Base-by-base conservation (phyloP, 257 asterid species). In the Salvia hispanica region DNA sequence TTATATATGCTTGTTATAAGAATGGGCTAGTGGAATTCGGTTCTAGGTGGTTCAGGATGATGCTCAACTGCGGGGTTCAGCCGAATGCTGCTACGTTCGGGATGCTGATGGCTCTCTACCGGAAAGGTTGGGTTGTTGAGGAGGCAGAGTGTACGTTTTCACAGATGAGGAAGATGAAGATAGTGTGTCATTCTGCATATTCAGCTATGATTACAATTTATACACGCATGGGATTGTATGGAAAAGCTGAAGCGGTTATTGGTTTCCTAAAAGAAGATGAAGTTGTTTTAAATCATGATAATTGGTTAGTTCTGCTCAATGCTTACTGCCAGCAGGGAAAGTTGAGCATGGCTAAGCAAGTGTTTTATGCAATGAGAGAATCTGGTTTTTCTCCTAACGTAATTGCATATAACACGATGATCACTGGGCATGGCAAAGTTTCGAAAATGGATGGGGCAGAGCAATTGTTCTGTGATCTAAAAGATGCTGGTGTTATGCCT, bases 61-160 rank as follows among this genome's bases (percentile, higher is more conserved):
- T 92, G 98, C 78, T 88, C 86, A 87, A 86, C 52, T 74, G 75
- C 21, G 67, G 73, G 59, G 85, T 89, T 72, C 74, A 67, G 76
- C 98, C 98, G 39, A 90, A 84, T 65, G 78, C 82, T 59, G 97
- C 98, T 13, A 90, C 96, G 54, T 88, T 89, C 66, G 98, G 98
- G 50, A 90, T 90, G 96, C 70, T 92, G 6, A 92, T 92, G 98
- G 70, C 90, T 43, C 88, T 92, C 51, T 90, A 84, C 76, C 92
- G 84, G 83, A 92, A 88, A 82, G 77, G 79, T 31, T 72, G 86
- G 77, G 78, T 55, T 79, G 83, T 88, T 36, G 95, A 90, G 81
- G 90, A 88, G 76, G 96, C 96, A 6, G 91, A 88, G 70, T 84
- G 81, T 55, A 77, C 95, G 12, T 88, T 92, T 81, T 83, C 79